Conservation (phyloP, 805 yeast genomes). For the Dipodascus geniculatus region DNA sequence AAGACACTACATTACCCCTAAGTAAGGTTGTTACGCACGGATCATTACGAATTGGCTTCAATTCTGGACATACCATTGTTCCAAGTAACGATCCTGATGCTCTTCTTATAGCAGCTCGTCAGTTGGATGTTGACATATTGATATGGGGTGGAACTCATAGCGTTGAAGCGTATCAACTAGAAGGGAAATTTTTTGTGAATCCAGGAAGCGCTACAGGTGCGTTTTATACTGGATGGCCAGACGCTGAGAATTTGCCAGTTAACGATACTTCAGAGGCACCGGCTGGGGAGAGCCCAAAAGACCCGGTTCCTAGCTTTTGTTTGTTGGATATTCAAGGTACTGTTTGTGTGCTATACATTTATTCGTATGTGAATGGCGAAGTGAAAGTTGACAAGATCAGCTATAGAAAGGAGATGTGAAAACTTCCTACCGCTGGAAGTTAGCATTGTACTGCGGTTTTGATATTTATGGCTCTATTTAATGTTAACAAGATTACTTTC, state of each 20-base stretch:
- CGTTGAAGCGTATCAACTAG: conserved; percentile 87
- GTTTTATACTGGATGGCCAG: conserved; percentile 51
- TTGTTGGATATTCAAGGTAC: conserved; percentile 74
- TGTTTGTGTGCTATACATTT: conserved; percentile 71
- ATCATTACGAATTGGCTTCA: conserved; percentile 65
- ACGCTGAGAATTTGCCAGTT: conserved; percentile 36
- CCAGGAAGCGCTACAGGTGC: conserved; percentile 98
- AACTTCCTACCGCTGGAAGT: no score
- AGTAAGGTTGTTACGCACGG: conserved; percentile 58
- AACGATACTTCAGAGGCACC: conserved; percentile 24
- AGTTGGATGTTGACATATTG: conserved; percentile 81
- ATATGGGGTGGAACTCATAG: conserved; percentile 90
- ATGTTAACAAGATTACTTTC: no score
- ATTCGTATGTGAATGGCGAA: conserved; percentile 67
- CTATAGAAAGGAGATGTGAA: conserved; percentile 39
- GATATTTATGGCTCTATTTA: no score
- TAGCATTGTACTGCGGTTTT: no score
- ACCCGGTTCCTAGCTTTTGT: conserved; percentile 75
- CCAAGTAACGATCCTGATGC: conserved; percentile 85
- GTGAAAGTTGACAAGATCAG: conserved; percentile 84
- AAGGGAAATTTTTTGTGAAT: conserved; percentile 86
- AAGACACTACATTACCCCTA: conserved; percentile 41
- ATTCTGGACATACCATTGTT: conserved; percentile 72
- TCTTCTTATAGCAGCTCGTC: conserved; percentile 69
- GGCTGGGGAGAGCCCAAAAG: conserved; percentile 14